Base-by-base conservation (phyloP, 2,329 filamentous ascomycete species). In the Colletotrichum musae region DNA sequence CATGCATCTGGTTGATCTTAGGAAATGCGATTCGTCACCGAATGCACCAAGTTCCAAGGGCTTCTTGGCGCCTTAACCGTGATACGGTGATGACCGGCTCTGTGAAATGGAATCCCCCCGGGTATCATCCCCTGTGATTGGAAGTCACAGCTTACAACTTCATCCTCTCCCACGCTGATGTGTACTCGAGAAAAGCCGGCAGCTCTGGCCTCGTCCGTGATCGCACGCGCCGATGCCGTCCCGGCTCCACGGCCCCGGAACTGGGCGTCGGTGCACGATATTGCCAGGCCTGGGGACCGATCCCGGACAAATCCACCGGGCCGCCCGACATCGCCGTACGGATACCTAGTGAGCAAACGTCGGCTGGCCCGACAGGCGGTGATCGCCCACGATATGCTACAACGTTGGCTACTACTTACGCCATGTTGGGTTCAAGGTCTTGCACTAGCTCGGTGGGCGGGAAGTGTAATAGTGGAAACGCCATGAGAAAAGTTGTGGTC, bases 181-280 rank as follows among this genome's bases (percentile, higher is more conserved):
- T 83, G 21, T 79, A 80, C 67, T 83, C 81, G 15, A 83, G 72
- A 54, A 83, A 78, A 6, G 81, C 76, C 12, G 77, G 75, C 60
- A 80, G 72, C 72, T 12, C 80, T 78, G 15, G 81, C 82, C 64
- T 75, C 70, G 5, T 75, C 72, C 58, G 80, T 75, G n/a, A 83
- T 76, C 32, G 70, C 72, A 50, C 75, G 66, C 21, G 81, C 73
- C 24, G 84, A 74, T 21, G 71, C 60, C 26, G 78, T 77, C 6
- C 79, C 82, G 24, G 78, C 79, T 43, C 82, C 81, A 61, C 71
- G 77, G 13, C 80, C 75, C 28, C 76, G 75, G 68, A 76, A 80
- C 41, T 70, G 71, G 21, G 79, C 79, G 70, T 80, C 74, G 26
- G 78, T 79, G 72, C 81, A 84, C 60, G 84, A 73, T 71, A 82